Evolutionary conservation across 108 stramenopile genomes (phyloP).

Genomic region (Ochromonas danica): DNA sequence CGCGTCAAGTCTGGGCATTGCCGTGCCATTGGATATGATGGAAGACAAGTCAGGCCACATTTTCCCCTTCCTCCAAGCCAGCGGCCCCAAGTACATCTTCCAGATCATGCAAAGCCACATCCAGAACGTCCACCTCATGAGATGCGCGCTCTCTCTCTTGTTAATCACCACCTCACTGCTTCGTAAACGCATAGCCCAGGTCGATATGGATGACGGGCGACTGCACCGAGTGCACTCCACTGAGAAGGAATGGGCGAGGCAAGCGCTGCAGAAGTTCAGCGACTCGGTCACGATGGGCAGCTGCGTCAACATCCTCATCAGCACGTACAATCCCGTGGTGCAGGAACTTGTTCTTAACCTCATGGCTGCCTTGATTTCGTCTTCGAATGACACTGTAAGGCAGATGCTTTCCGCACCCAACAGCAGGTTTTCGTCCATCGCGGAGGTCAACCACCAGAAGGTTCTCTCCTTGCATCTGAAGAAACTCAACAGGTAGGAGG

Average conservation of each 20-base stretch:
- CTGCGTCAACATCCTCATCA: background rate
- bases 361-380: background rate
- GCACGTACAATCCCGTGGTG: background rate
- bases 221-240: too few relatives aligned
- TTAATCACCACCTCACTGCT: background rate
- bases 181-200: background rate
- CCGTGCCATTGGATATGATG: constrained; percentile 20
- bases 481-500: background rate
- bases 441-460: too few relatives aligned
- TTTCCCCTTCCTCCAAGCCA: background rate
- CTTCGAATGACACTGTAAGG: background rate
- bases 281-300: background rate
- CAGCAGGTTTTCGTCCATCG: too few relatives aligned
- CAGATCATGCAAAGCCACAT: constrained; percentile 25
- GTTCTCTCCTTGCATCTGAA: too few relatives aligned
- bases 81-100: constrained; percentile 16
- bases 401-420: background rate
- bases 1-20: background rate
- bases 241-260: background rate
- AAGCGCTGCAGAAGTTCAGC: background rate
- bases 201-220: background rate
- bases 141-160: background rate
- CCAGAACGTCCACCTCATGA: background rate
- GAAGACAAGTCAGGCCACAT: constrained; percentile 13
- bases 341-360: background rate